Percentiles rank a stretch among this genome's conserved stretches.
Evolutionary conservation across 1,284 basidiomycete genomes (phyloP).

Genomic region (Peniophora sp.): DNA sequence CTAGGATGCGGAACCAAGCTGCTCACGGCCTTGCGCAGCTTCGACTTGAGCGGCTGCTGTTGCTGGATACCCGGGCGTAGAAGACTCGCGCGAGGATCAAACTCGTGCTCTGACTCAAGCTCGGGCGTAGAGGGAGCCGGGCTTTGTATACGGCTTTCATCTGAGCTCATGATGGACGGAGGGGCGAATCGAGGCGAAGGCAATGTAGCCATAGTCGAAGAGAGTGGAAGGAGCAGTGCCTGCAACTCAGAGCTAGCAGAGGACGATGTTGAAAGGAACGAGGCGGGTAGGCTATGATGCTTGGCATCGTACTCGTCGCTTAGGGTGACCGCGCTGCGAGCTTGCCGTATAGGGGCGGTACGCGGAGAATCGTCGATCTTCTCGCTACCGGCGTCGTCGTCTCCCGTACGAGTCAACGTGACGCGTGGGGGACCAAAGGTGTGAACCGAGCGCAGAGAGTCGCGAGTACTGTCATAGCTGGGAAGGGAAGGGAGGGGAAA

Average conservation of each 20-base stretch:
- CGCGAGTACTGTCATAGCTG: not conserved
- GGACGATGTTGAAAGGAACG: no score
- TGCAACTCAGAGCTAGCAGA: no score
- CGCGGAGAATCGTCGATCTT: no score
- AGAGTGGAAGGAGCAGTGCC: conserved; percentile 3
- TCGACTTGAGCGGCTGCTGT: not conserved
- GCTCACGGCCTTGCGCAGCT: not conserved
- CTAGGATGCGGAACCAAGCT: not conserved
- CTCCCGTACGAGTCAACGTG: not conserved
- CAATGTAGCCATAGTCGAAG: not conserved
- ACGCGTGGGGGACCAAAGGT: conserved; percentile 16
- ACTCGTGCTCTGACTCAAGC: not conserved
- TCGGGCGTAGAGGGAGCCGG: not conserved
- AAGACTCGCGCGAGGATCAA: not conserved
- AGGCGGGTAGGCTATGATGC: no score
- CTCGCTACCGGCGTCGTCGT: no score
- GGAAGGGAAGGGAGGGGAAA: not conserved
- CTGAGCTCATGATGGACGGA: not conserved
- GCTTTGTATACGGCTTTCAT: not conserved
- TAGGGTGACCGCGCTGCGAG: no score
- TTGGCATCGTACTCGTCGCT: no score
- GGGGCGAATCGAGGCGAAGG: conserved; percentile 5
- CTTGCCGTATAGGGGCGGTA: no score
- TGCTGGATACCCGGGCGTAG: not conserved
- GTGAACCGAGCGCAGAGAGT: conserved; percentile 14